Conservation (phyloP, 176 grass and related monocot species). For the Urochloa ruziziensis region DNA sequence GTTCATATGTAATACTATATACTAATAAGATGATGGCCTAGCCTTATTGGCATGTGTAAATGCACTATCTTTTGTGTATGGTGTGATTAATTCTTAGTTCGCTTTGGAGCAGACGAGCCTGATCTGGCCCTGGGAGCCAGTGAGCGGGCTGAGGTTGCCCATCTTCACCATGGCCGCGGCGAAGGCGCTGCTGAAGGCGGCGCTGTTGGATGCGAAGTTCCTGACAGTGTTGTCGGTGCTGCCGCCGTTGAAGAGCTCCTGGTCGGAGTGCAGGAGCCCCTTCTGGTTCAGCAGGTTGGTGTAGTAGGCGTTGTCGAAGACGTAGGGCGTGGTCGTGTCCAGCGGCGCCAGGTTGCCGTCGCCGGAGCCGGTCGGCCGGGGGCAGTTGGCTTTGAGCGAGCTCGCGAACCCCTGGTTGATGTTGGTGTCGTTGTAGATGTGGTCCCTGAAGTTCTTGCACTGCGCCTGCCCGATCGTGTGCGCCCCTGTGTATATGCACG, state of each 20-base stretch:
- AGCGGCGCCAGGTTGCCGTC: constrained; percentile 61
- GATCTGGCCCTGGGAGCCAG: constrained; percentile 33
- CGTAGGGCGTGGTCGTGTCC: constrained; percentile 34
- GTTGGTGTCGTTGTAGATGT: constrained; percentile 73
- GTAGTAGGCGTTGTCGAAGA: constrained; percentile 65
- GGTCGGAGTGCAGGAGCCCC: constrained; percentile 71
- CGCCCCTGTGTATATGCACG: constrained; percentile 40
- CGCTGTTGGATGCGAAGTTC: constrained; percentile 39
- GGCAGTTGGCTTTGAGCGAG: constrained; percentile 59
- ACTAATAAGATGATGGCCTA: not conserved
- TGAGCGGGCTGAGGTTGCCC: constrained; percentile 34
- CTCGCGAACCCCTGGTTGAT: constrained; percentile 41
- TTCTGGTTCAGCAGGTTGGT: constrained; percentile 45
- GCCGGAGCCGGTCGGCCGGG: not conserved
- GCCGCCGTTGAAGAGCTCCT: constrained; percentile 76
- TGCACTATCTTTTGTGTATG: not conserved
- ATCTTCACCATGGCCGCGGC: constrained; percentile 50
- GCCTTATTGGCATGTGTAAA: not conserved
- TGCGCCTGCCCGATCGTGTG: constrained; percentile 74
- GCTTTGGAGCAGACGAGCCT: constrained; percentile 30
- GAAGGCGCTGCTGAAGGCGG: constrained; percentile 46
- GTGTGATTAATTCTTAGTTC: constrained; percentile 8
- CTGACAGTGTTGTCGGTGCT: constrained; percentile 43
- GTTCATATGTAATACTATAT: not conserved
- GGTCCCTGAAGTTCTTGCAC: constrained; percentile 45